Evolutionary conservation across 2,329 filamentous ascomycete species (phyloP).

Genomic region (Dactylellina drechsleri): DNA sequence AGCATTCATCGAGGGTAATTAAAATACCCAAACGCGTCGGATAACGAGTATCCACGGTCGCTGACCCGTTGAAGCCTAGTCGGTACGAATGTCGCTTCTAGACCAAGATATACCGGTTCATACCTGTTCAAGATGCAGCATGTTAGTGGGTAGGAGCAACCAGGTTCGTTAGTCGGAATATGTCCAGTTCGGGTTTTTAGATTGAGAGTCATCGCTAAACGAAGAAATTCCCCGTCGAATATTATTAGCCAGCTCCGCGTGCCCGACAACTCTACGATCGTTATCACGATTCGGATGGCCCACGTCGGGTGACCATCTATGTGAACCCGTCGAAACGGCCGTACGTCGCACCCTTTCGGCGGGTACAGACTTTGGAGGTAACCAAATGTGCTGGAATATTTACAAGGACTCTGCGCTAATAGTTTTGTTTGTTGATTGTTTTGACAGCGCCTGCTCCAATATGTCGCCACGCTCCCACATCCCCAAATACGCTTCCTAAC

Average conservation of each 20-base stretch:
- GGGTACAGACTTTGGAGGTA: slow-evolving; percentile 46
- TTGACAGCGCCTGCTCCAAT: slow-evolving; percentile 35
- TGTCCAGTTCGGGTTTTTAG: background rate
- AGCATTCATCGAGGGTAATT: no score
- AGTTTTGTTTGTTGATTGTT: no score
- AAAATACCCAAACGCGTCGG: background rate
- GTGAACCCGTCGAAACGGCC: slow-evolving; percentile 46
- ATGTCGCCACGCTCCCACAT: slow-evolving; percentile 41
- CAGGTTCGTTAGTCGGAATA: slow-evolving; percentile 24
- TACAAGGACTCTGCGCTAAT: no score
- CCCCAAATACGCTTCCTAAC: slow-evolving; percentile 39
- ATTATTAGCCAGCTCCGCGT: slow-evolving; percentile 6
- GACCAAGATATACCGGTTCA: slow-evolving; percentile 41
- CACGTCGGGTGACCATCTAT: slow-evolving; percentile 31
- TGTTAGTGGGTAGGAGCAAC: slow-evolving; percentile 13
- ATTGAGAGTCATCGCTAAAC: background rate
- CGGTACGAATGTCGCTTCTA: slow-evolving; percentile 37
- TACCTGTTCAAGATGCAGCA: slow-evolving; percentile 43
- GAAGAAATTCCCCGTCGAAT: background rate
- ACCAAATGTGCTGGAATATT: background rate
- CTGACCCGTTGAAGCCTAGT: background rate
- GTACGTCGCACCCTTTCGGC: slow-evolving; percentile 44
- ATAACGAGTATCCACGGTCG: background rate
- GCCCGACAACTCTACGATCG: slow-evolving; percentile 17
- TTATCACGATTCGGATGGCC: slow-evolving; percentile 19